phyloP scores from a whole-genome alignment of 371 early-diverging fungal species.

The Mucor racemosus region DNA sequence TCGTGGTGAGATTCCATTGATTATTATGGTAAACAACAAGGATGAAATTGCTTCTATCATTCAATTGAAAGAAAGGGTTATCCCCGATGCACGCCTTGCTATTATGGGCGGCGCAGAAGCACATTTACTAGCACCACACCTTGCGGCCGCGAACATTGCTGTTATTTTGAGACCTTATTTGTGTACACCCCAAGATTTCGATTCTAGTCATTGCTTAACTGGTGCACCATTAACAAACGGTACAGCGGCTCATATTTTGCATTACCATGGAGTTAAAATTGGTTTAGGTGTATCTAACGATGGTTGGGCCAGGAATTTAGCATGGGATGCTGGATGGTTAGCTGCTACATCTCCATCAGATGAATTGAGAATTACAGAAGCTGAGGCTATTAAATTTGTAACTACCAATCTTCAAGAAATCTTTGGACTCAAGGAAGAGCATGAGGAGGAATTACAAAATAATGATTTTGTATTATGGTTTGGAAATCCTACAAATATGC shows the following conservation, averaged over 20 bases:
- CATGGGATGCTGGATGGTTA: conserved; percentile 84
- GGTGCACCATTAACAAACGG: conserved; percentile 61
- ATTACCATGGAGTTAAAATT: conserved; percentile 67
- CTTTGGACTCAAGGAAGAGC: conserved; percentile 44
- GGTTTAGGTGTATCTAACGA: conserved; percentile 64
- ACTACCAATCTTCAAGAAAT: conserved; percentile 74
- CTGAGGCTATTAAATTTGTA: conserved; percentile 74
- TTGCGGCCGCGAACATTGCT: conserved; percentile 64
- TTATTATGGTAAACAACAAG: conserved; percentile 64
- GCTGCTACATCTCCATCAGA: conserved; percentile 41
- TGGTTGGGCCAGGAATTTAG: conserved; percentile 65
- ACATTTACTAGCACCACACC: conserved; percentile 63
- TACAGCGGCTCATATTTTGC: conserved; percentile 66
- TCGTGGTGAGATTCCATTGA: conserved; percentile 67
- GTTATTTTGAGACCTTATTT: conserved; percentile 71
- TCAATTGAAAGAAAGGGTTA: conserved; percentile 55
- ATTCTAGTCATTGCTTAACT: conserved; percentile 69
- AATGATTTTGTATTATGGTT: conserved; percentile 56
- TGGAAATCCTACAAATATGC: conserved; percentile 60
- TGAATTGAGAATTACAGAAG: conserved; percentile 50
- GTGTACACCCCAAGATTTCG: conserved; percentile 71
- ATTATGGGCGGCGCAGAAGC: conserved; percentile 77
- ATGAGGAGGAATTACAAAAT: background rate
- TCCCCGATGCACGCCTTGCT: conserved; percentile 43
- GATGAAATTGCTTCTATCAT: conserved; percentile 77